These are phyloP conservation scores for Simplicillium aogashimaense DNA, from an alignment of 2,329 filamentous ascomycete species.

Conservation along the genomic window DNA sequence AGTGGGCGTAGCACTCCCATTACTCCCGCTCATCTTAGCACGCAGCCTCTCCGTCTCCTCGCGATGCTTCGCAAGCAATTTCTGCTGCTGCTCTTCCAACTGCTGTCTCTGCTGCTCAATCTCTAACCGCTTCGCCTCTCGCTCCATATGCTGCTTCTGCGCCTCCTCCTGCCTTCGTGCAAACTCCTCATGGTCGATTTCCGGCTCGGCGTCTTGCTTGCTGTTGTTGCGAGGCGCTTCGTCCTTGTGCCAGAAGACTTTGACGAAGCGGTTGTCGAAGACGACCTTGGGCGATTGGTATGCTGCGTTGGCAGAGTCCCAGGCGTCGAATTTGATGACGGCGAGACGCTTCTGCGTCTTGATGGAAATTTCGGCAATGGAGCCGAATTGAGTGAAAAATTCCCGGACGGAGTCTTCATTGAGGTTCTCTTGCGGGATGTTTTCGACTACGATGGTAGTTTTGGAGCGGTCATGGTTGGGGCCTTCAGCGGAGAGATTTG, in stretches of 20 bases:
- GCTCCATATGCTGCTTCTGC: slow-evolving; percentile 59
- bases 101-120: slow-evolving; percentile 53
- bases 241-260: slow-evolving; percentile 67
- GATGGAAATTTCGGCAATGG: slow-evolving; percentile 53
- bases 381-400: slow-evolving; percentile 67
- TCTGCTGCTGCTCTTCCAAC: slow-evolving; percentile 53
- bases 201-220: slow-evolving; percentile 28
- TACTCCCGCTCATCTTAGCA: slow-evolving; percentile 33
- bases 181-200: slow-evolving; percentile 62
- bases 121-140: slow-evolving; percentile 50
- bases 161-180: slow-evolving; percentile 59
- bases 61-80: slow-evolving; percentile 51
- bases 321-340: slow-evolving; percentile 57
- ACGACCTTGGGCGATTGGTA: slow-evolving; percentile 71
- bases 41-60: slow-evolving; percentile 58
- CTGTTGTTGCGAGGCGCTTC: slow-evolving; percentile 24
- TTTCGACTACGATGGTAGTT: slow-evolving; percentile 64
- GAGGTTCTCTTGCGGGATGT: slow-evolving; percentile 64
- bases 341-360: slow-evolving; percentile 58
- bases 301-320: slow-evolving; percentile 57
- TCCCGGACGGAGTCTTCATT: slow-evolving; percentile 52
- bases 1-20: slow-evolving; percentile 15
- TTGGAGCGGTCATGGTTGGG: slow-evolving; percentile 53
- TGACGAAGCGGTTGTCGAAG: slow-evolving; percentile 79
- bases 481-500: slow-evolving; percentile 55